Evolutionary conservation across 495 filamentous ascomycete genomes (phyloP), one percentile per base, ranked within the genome.

Genomic region (Peziza echinospora): DNA sequence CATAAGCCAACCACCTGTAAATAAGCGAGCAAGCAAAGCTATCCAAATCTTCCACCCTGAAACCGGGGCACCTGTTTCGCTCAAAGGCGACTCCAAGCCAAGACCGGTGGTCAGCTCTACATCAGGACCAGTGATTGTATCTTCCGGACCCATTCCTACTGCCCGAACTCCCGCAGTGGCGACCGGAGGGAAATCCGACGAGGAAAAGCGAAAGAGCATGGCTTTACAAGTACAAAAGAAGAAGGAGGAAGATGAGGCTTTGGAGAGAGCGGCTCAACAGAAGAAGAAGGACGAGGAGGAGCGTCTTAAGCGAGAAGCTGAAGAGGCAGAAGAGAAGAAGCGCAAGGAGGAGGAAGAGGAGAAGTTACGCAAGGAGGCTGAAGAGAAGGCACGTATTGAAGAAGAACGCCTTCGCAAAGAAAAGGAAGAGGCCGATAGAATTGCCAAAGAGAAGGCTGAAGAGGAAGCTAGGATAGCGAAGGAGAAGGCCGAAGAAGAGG

Each of bases 141-240:
- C 73, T 10, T 71, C 77, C n/a, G 68, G 74, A n/a, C 73, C 72
- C 26, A 64, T 74, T 21, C 76, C 75, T 21, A 76, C 78, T 21
- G 71, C 72, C 3, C 72, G 73, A 9, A 67, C 69, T 37, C 63
- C 65, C 22, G 59, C 67, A 16, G n/a, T n/a, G n/a, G n/a, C n/a
- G n/a, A n/a, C n/a, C n/a, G n/a, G n/a, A n/a, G n/a, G n/a, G n/a
- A n/a, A n/a, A n/a, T n/a, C n/a, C 2, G 71, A 73, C 28, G 77
- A 79, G 53, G 78, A 87, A 59, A 79, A 71, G 59, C 72, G 76
- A 57, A 69, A 71, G 44, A 77, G 79, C 45, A 66, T 82, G 63
- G 70, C 72, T 53, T 76, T 78, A 21, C 70, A 73, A 17, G 73
- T 84, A 49, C 72, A 73, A 46, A 66, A 67, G 43, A 76, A 76